Evolutionary conservation across 202 grass and related monocot species (phyloP), one percentile per base, ranked within the genome.

Genomic region (Hordeum pubiflorum): DNA sequence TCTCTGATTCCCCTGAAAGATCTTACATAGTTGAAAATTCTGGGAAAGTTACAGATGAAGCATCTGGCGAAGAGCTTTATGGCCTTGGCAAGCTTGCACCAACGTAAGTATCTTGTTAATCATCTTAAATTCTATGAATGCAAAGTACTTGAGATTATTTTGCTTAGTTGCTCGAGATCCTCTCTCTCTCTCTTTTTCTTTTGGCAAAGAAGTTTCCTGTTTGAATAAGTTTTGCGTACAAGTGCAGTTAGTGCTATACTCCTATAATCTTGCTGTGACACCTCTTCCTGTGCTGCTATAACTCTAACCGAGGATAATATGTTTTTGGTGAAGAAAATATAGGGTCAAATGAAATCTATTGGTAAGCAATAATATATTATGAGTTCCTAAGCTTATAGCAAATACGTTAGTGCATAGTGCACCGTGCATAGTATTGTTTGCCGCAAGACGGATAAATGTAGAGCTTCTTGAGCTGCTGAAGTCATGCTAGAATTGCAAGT

Each of bases 11-110:
- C 4, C 80, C 82, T 80, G 84, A 78, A 41, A 76, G 78, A 76
- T 95, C 87, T 43, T 98, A 98, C 62, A 72, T 84, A 67, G 79
- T 99, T 72, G 96, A 99, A 72, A 94, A 79, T 69, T 88, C 92
- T 33, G 96, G 96, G 15, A 93, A 92, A 73, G 88, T 93, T 82
- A 95, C 82, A 77, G 92, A 95, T 78, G 96, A 98, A 84, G 73
- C 57, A 77, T 88, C 92, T 38, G 90, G 92, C 59, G 87, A 98
- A 85, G 92, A 95, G 75, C 82, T 98, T 59, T 91, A 83, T 79
- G 82, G 85, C 74, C 92, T 98, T 82, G 95, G 92, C 69, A 98
- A 91, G 74, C 90, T 98, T 80, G 95, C 95, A 88, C 95, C 95
- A 52, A 98, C 95, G 95, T 98, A 86, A 86, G 92, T 72, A 68